Evolutionary conservation across 2,329 filamentous ascomycete species (phyloP), one percentile per base, ranked within the genome.

Genomic region (Penicillium sp.): DNA sequence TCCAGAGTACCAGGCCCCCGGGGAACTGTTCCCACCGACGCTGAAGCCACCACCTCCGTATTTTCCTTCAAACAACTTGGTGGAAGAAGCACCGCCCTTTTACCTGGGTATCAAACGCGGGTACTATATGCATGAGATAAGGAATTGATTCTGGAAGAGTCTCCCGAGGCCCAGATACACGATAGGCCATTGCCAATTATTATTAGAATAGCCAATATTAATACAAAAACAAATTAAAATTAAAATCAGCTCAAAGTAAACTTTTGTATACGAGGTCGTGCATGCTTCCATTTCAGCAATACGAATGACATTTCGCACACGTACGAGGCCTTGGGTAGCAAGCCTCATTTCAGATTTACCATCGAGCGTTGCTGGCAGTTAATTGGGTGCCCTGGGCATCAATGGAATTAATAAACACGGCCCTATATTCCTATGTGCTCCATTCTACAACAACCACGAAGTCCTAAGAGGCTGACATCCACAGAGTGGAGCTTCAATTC

Each of bases 71-170:
- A 2, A 6, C 19, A 38, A 31, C 3, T 9, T 56, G 38, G 56
- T 49, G n/a, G 35, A 54, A 49, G 59, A 64, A 35, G 43, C 46
- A 35, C 25, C 42, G 5, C 60, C 64, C 5, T 54, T 66, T 37
- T 64, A 64, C 38, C 29, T 61, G 47, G 54, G 54, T 45, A 59
- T 67, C 46, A 33, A 45, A 5, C 63, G 60, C 25, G 62, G 63
- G 8, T 67, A 66, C 45, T 62, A 62, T 56, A 21, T 65, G 17
- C 64, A 61, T 54, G 63, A 40, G 56, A 53, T 38, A 10, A 13
- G 21, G 12, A 17, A 50, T 40, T 17, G 23, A 48, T 35, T 12
- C 35, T 51, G 21, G 21, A 27, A 46, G 40, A 23, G 4, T 10
- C 17, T n/a, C 6, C n/a, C n/a, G n/a, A 31, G n/a, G 38, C 6